Evolutionary conservation across 179 eudicot species (phyloP).

Genomic region (Silene vulgaris): DNA sequence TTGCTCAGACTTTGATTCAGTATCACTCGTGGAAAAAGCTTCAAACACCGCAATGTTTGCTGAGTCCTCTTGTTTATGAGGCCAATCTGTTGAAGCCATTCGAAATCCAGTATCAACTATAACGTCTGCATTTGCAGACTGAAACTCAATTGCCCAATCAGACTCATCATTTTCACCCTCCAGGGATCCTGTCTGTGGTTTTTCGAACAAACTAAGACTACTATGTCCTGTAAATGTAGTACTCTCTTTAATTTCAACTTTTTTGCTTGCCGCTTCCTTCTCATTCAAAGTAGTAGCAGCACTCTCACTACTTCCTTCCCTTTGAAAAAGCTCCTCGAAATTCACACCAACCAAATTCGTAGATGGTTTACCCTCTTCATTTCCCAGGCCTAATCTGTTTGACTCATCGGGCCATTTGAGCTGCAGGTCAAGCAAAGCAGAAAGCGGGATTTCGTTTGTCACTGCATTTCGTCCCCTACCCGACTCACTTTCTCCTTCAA

Average conservation of each 20-base stretch:
- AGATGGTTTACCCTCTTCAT: slow-evolving; percentile 37
- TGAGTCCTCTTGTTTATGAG: slow-evolving; percentile 25
- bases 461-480: slow-evolving; percentile 39
- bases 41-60: slow-evolving; percentile 22
- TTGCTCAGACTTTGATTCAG: slow-evolving; percentile 18
- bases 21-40: slow-evolving; percentile 20
- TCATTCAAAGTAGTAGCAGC: slow-evolving; percentile 26
- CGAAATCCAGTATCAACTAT: slow-evolving; percentile 42
- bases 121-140: slow-evolving; percentile 42
- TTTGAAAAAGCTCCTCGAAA: slow-evolving; percentile 37
- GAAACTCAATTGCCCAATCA: slow-evolving; percentile 80
- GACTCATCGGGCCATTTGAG: slow-evolving; percentile 59
- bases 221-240: slow-evolving; percentile 35
- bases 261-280: slow-evolving; percentile 24
- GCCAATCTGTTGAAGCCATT: slow-evolving; percentile 36
- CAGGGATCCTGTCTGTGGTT: slow-evolving; percentile 26
- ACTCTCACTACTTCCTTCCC: slow-evolving; percentile 25
- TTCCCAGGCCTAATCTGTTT: slow-evolving; percentile 33
- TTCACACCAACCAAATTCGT: slow-evolving; percentile 45
- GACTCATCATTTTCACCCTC: slow-evolving; percentile 29
- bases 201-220: slow-evolving; percentile 36
- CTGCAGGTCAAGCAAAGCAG: slow-evolving; percentile 58
- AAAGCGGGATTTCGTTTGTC: slow-evolving; percentile 41
- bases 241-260: slow-evolving; percentile 21
- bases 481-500: slow-evolving; percentile 34